A percentile compares a stretch with the other conserved stretches of the same genome.
These are phyloP conservation scores for Candida adriatica DNA, from an alignment of 805 yeast species.

Conservation along the genomic window DNA sequence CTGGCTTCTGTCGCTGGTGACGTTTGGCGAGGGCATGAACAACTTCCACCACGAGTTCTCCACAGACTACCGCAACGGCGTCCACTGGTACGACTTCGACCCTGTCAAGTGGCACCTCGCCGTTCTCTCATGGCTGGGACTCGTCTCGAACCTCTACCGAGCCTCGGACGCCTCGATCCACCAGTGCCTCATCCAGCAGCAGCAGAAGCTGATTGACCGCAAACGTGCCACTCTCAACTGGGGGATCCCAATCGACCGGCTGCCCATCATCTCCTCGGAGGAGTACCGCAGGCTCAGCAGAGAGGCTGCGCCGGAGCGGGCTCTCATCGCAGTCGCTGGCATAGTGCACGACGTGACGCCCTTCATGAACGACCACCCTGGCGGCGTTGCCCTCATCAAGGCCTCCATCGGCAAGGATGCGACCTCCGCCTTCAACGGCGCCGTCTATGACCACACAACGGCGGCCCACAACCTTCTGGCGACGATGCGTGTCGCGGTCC, in stretches of 20 bases:
- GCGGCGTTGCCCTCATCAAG: constrained; percentile 72
- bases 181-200: constrained; percentile 70
- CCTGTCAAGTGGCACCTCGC: constrained; percentile 75
- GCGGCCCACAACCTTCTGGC: constrained; percentile 89
- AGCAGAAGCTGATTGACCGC: constrained; percentile 72
- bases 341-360: constrained; percentile 92
- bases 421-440: constrained; percentile 90
- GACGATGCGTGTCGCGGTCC: constrained; percentile 88
- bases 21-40: constrained; percentile 88
- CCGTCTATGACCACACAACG: constrained; percentile 87
- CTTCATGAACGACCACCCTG: constrained; percentile 89
- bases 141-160: constrained; percentile 51
- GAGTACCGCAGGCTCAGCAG: constrained; percentile 36
- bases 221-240: constrained; percentile 76
- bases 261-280: constrained; percentile 60
- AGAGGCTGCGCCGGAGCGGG: constrained; percentile 42
- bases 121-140: constrained; percentile 41
- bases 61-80: constrained; percentile 75
- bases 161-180: constrained; percentile 43
- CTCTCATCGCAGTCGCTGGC: constrained; percentile 78
- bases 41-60: constrained; percentile 96
- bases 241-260: constrained; percentile 89
- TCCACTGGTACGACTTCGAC: constrained; percentile 69
- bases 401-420: constrained; percentile 92
- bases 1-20: constrained; percentile 51